Evolutionary conservation across 148 eudicot species (phyloP).

Genomic region (Vaccinium darrowii): DNA sequence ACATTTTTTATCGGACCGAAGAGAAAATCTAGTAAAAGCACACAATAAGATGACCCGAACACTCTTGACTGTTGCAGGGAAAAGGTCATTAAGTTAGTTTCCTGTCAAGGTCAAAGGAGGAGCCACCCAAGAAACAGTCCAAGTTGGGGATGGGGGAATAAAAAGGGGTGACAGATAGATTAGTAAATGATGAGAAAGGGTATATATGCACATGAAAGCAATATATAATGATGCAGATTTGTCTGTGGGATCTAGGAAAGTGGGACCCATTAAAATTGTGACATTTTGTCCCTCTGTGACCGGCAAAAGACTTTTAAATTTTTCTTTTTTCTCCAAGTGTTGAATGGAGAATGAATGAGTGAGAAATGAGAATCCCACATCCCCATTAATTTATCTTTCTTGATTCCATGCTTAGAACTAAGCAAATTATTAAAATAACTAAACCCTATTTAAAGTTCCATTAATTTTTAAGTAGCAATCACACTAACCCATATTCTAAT

Average conservation of each 20-base stretch:
- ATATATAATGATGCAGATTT: slow-evolving; percentile 2
- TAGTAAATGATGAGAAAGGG: no score
- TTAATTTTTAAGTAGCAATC: no score
- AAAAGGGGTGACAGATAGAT: background rate
- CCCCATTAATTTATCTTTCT: no score
- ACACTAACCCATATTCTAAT: background rate
- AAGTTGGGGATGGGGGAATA: background rate
- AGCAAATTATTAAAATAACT: background rate
- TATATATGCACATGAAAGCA: background rate
- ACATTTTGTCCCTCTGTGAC: slow-evolving; percentile 5
- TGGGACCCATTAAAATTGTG: background rate
- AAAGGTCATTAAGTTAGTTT: no score
- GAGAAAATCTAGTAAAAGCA: no score
- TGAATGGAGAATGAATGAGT: no score
- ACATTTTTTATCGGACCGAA: no score
- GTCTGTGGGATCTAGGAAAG: background rate
- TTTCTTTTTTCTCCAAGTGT: background rate
- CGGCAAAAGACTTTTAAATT: background rate
- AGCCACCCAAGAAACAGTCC: background rate
- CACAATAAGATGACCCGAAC: no score
- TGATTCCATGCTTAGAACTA: no score
- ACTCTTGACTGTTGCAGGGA: no score
- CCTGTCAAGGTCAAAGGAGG: background rate
- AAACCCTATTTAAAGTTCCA: background rate
- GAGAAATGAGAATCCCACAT: no score